A percentile compares a stretch with the other conserved stretches of the same genome.
Conservation (phyloP, 2,329 filamentous ascomycete genomes). For the Trichophyton benhamiae region DNA sequence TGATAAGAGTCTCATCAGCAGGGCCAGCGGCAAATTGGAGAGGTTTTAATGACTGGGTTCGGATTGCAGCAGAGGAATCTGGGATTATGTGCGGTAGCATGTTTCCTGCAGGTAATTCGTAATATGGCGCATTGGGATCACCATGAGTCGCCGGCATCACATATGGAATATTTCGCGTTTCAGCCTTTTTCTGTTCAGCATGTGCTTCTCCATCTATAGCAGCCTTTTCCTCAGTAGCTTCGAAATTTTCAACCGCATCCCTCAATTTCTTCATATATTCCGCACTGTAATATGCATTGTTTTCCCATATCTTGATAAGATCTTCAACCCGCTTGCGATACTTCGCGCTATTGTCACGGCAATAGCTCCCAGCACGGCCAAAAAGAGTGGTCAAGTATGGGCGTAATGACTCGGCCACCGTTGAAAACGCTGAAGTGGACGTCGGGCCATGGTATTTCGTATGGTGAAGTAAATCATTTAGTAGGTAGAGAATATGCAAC, state of each 20-base stretch:
- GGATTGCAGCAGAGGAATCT: conserved; percentile 63
- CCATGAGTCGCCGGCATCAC: conserved; percentile 66
- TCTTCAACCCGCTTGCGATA: conserved; percentile 52
- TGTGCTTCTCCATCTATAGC: conserved; percentile 19
- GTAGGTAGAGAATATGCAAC: conserved; percentile 63
- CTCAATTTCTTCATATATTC: conserved; percentile 48
- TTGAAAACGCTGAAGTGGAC: conserved; percentile 30
- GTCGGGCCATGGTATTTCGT: conserved; percentile 40
- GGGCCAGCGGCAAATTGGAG: conserved; percentile 57
- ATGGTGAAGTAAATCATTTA: conserved; percentile 69
- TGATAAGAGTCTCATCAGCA: conserved; percentile 52
- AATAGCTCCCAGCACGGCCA: conserved; percentile 41
- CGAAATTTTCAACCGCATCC: conserved; percentile 41
- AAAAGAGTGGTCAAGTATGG: conserved; percentile 51
- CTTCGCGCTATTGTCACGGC: conserved; percentile 50
- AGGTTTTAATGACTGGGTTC: conserved; percentile 56
- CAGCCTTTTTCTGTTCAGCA: conserved; percentile 34
- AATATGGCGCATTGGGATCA: conserved; percentile 59
- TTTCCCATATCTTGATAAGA: conserved; percentile 59
- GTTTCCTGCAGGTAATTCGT: conserved; percentile 70
- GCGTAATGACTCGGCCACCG: conserved; percentile 46
- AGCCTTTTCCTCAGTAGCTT: conserved; percentile 22
- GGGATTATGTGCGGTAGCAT: conserved; percentile 68
- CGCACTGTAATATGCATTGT: conserved; percentile 48
- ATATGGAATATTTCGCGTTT: conserved; percentile 44